Percentiles rank a stretch among this genome's conserved stretches.
phyloP scores from a whole-genome alignment of 2,329 filamentous ascomycete genomes.

The Monilinia fructicola region DNA sequence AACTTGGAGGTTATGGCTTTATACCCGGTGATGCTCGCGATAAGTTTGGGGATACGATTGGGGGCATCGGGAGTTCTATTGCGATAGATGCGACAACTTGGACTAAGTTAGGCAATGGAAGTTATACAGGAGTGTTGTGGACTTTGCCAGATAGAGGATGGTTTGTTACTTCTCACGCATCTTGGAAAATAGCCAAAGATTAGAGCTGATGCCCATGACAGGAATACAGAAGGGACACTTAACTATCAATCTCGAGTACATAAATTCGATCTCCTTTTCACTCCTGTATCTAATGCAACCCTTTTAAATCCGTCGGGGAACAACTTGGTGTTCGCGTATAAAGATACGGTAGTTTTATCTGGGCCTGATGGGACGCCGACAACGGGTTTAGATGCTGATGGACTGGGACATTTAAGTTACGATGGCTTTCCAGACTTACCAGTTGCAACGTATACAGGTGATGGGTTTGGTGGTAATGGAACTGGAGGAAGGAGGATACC shows the following conservation, averaged over 20 bases:
- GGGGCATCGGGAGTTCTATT: slow-evolving; percentile 64
- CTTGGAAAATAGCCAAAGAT: neutral
- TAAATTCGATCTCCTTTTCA: slow-evolving; percentile 62
- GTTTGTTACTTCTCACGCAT: slow-evolving; percentile 40
- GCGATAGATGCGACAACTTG: slow-evolving; percentile 61
- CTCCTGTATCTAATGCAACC: slow-evolving; percentile 52
- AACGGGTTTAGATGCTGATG: slow-evolving; percentile 64
- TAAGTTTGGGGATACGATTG: slow-evolving; percentile 68
- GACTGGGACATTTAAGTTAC: slow-evolving; percentile 53
- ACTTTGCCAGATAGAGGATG: slow-evolving; percentile 68
- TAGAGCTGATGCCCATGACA: slow-evolving; percentile 28
- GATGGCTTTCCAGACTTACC: slow-evolving; percentile 62
- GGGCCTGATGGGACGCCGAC: slow-evolving; percentile 61
- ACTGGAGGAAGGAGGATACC: slow-evolving; percentile 58
- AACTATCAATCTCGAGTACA: slow-evolving; percentile 69
- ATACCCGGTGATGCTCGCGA: slow-evolving; percentile 59
- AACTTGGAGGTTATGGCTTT: slow-evolving; percentile 65
- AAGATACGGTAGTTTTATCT: slow-evolving; percentile 63
- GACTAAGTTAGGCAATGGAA: slow-evolving; percentile 51
- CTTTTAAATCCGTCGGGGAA: slow-evolving; percentile 53
- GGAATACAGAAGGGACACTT: slow-evolving; percentile 69
- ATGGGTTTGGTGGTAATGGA: slow-evolving; percentile 65
- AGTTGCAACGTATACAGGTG: slow-evolving; percentile 60
- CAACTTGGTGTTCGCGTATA: slow-evolving; percentile 62
- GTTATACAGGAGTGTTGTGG: slow-evolving; percentile 61